These are phyloP conservation scores for Beta vulgaris DNA, from an alignment of 148 eudicot species.

Conservation along the genomic window DNA sequence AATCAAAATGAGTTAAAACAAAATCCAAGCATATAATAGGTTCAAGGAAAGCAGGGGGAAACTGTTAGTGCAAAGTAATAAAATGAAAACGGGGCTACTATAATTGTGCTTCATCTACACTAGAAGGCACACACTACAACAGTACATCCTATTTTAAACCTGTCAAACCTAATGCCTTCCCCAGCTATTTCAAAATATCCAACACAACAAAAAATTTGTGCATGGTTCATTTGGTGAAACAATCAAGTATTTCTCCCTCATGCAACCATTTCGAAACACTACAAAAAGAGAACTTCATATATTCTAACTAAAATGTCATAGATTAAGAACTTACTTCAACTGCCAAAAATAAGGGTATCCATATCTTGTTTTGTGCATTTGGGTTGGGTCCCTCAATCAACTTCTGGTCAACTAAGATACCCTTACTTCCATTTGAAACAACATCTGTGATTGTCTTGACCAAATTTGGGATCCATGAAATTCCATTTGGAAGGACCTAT, in stretches of 20 bases:
- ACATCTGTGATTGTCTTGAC: slow-evolving; percentile 61
- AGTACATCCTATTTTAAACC: background rate
- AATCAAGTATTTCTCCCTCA: background rate
- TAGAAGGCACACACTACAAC: background rate
- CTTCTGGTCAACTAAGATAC: slow-evolving; percentile 72
- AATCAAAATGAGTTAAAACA: no score
- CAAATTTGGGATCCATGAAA: slow-evolving; percentile 86
- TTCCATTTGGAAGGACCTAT: slow-evolving; percentile 82
- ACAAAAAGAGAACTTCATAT: background rate
- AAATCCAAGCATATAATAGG: background rate
- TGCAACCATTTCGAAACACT: background rate
- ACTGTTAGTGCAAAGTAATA: no score
- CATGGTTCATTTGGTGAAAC: background rate
- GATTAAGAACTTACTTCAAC: slow-evolving; percentile 54
- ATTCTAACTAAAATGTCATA: background rate
- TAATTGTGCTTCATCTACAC: background rate
- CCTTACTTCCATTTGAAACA: slow-evolving; percentile 60
- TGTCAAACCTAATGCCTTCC: background rate
- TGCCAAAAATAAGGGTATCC: slow-evolving; percentile 67
- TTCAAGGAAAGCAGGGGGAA: background rate
- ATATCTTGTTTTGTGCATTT: slow-evolving; percentile 61
- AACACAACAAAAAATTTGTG: no score
- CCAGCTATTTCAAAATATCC: background rate
- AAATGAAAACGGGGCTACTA: background rate
- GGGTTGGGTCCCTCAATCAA: slow-evolving; percentile 94